Percentiles rank a stretch among this genome's conserved stretches.
These are phyloP conservation scores for Vanrija humicola DNA, from an alignment of 1,284 basidiomycete species.

Conservation along the genomic window DNA sequence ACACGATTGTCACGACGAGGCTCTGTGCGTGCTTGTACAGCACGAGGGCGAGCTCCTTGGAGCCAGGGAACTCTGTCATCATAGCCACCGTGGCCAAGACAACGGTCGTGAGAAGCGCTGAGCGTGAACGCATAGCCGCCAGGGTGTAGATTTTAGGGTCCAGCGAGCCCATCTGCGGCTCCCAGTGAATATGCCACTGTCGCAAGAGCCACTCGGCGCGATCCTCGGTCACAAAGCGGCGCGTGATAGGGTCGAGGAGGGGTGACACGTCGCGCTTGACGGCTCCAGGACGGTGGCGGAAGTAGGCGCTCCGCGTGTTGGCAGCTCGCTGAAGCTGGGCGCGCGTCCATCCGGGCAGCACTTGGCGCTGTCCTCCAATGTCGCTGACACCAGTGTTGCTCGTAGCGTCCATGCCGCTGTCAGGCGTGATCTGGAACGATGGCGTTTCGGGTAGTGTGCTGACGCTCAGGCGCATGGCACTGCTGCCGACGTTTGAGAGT, in stretches of 20 bases:
- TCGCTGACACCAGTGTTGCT: too few species aligned
- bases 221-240: slow-evolving; percentile 1
- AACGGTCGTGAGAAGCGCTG: slow-evolving; percentile 4
- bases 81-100: slow-evolving; percentile 4
- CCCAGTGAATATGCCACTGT: background rate
- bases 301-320: background rate
- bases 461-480: too few species aligned
- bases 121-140: background rate
- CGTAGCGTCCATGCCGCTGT: too few species aligned
- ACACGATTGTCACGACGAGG: slow-evolving; percentile 1
- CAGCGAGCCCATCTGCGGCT: slow-evolving; percentile 3
- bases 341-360: background rate
- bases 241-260: slow-evolving; percentile 3
- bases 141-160: slow-evolving; percentile 8
- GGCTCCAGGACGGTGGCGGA: slow-evolving; percentile 2
- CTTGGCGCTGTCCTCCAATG: background rate
- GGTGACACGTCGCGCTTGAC: slow-evolving; percentile 10
- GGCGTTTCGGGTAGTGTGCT: too few species aligned
- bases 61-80: background rate
- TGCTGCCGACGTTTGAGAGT: slow-evolving; percentile 1
- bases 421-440: too few species aligned
- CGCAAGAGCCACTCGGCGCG: slow-evolving; percentile 1
- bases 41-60: background rate
- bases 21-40: slow-evolving; percentile 4
- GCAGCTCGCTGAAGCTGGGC: background rate